A percentile compares a stretch with the other conserved stretches of the same genome.
These are phyloP conservation scores for Sclerotinia trifoliorum DNA, from an alignment of 2,329 filamentous ascomycete genomes.

Conservation along the genomic window DNA sequence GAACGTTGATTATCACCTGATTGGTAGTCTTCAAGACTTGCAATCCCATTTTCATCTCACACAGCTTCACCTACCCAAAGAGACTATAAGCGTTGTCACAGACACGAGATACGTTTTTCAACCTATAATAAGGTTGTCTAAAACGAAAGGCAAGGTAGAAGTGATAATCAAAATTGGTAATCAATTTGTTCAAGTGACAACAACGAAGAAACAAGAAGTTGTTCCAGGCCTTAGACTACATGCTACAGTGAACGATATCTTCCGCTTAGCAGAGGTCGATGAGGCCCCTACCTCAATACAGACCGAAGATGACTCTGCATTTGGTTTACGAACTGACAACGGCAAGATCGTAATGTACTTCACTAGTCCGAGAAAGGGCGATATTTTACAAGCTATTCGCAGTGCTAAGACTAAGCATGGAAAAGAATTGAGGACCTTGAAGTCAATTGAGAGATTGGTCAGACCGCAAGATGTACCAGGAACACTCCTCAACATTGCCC, in stretches of 20 bases:
- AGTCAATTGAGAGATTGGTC: slow-evolving; percentile 63
- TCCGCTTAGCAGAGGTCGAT: slow-evolving; percentile 65
- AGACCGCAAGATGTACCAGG: slow-evolving; percentile 69
- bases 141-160: slow-evolving; percentile 68
- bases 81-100: slow-evolving; percentile 66
- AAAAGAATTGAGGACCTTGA: slow-evolving; percentile 60
- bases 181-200: slow-evolving; percentile 69
- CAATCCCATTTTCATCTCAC: slow-evolving; percentile 66
- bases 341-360: slow-evolving; percentile 73
- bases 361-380: slow-evolving; percentile 61
- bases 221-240: slow-evolving; percentile 60
- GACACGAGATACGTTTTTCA: slow-evolving; percentile 66
- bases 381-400: slow-evolving; percentile 63
- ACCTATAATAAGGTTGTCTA: slow-evolving; percentile 63
- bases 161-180: slow-evolving; percentile 67
- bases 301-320: slow-evolving; percentile 65
- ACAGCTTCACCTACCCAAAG: slow-evolving; percentile 65
- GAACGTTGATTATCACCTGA: slow-evolving; percentile 64
- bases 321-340: slow-evolving; percentile 65
- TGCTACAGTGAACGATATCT: slow-evolving; percentile 68
- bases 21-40: slow-evolving; percentile 64
- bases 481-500: slow-evolving; percentile 64
- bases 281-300: slow-evolving; percentile 64
- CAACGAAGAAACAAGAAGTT: slow-evolving; percentile 66
- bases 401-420: slow-evolving; percentile 62